These are phyloP conservation scores for Hymenoscyphus fructigenus DNA, from an alignment of 2,329 filamentous ascomycete genomes.

Conservation along the genomic window DNA sequence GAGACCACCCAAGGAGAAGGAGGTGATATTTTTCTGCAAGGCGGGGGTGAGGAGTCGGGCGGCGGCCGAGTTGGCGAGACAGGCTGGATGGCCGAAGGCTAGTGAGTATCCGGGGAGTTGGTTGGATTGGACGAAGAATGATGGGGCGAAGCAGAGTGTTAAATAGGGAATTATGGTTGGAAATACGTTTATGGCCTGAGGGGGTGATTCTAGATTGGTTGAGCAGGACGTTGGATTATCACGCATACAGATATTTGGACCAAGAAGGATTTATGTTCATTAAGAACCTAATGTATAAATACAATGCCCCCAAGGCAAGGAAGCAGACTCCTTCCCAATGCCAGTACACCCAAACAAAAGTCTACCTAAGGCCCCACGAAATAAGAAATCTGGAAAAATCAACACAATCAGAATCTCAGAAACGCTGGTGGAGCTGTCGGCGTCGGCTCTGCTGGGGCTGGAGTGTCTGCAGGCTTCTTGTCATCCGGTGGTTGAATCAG, in stretches of 20 bases:
- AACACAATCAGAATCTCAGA: conserved; percentile 22
- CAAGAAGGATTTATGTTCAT: not conserved
- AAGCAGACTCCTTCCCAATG: conserved; percentile 10
- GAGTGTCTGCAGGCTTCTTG: conserved; percentile 19
- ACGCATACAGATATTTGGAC: not conserved
- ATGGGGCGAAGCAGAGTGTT: conserved; percentile 48
- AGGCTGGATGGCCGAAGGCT: conserved; percentile 71
- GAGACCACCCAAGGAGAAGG: conserved; percentile 57
- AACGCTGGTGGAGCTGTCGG: conserved; percentile 15
- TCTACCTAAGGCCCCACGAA: not conserved
- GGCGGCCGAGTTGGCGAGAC: conserved; percentile 73
- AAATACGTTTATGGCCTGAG: not conserved
- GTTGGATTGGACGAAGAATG: conserved; percentile 77
- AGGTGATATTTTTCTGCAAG: conserved; percentile 89
- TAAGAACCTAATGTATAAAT: not conserved
- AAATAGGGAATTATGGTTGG: conserved; percentile 3
- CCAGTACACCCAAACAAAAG: not conserved
- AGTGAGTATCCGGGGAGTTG: conserved; percentile 75
- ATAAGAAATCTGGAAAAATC: not conserved
- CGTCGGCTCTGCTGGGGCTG: conserved; percentile 15
- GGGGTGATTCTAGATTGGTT: not conserved
- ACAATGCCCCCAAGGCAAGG: not conserved
- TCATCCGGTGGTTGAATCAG: conserved; percentile 40
- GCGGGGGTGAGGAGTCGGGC: conserved; percentile 79
- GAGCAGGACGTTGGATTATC: not conserved